Evolutionary conservation across 2,329 filamentous ascomycete genomes (phyloP), one percentile per base, ranked within the genome.

Genomic region (Tolypocladium inflatum): DNA sequence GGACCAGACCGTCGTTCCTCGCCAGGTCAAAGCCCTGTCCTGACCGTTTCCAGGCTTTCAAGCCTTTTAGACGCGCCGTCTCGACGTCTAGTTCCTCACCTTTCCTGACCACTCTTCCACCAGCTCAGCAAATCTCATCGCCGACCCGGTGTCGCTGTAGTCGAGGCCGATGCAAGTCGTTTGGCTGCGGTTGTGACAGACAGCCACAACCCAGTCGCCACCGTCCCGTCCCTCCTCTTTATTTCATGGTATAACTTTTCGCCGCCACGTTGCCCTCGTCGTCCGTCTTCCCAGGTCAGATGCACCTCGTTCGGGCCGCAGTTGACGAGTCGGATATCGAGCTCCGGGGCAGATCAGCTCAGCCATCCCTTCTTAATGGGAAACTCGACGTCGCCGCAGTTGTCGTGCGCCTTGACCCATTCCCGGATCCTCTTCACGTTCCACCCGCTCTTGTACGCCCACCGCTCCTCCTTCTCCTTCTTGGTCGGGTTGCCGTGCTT

Each of bases 391-490:
- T 65, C 60, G 11, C 65, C 63, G 61, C 76, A 78, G 13, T 70
- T 60, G 3, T 67, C 69, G 59, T 76, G 68, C 50, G 68, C 58
- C 51, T 69, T 62, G n/a, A 74, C 66, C 74, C 75, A 80, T 17
- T 62, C 58, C 26, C 71, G 62, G 58, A 79, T 78, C 62, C 69
- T 74, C 11, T 70, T 63, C 19, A 75, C 60, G 45, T 73, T 65
- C 77, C 76, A 79, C 15, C 77, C 76, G 55, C 74, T 77, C 45
- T 65, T 67, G 56, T 62, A 67, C 6, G 67, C 62, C 51, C 72
- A 64, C n/a, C 65, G 62, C n/a, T 66, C 65, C 3, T 70, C 61
- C 4, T 64, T 42, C 3, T 64, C 63, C 56, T 61, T 67, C 58
- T 69, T 69, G 6, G 63, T 66, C 4, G 76, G 76, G 30, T 68